Conservation (phyloP, 768 basidiomycete genomes). For the Suillus subalutaceus region DNA sequence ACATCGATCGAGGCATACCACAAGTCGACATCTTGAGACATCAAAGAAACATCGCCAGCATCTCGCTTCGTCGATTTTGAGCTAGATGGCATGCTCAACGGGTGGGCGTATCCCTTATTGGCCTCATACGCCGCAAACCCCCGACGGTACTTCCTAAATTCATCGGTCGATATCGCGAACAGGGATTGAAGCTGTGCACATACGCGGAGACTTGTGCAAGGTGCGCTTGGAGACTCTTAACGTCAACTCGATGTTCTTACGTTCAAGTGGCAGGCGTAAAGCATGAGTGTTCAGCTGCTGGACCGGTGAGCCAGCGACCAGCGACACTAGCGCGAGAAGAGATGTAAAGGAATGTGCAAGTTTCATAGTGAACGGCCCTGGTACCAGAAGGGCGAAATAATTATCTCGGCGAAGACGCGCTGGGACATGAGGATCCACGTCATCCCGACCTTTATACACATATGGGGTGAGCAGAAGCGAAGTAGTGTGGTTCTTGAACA, state of each 20-base stretch:
- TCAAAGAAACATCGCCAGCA: conserved; percentile 35
- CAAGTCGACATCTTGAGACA: conserved; percentile 39
- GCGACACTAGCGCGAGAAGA: conserved; percentile 20
- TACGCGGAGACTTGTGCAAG: conserved; percentile 22
- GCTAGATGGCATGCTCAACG: conserved; percentile 22
- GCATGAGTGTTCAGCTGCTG: conserved; percentile 9
- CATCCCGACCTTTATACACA: background rate
- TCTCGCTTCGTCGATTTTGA: conserved; percentile 25
- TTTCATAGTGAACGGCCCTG: conserved; percentile 22
- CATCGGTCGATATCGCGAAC: background rate
- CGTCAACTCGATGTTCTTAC: conserved; percentile 15
- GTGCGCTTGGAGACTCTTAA: conserved; percentile 16
- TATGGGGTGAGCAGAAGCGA: background rate
- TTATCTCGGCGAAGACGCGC: background rate
- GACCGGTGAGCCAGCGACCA: conserved; percentile 15
- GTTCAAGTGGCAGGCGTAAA: conserved; percentile 26
- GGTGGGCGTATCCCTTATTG: conserved; percentile 48
- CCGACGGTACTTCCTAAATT: conserved; percentile 43
- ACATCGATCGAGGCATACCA: conserved; percentile 52
- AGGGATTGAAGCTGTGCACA: background rate
- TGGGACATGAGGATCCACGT: background rate
- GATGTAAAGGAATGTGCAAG: conserved; percentile 13
- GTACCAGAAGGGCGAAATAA: background rate
- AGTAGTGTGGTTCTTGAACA: background rate
- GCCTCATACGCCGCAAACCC: conserved; percentile 45